These are phyloP conservation scores for Kwoniella shivajii DNA, from an alignment of 1,284 basidiomycete species.

Conservation along the genomic window DNA sequence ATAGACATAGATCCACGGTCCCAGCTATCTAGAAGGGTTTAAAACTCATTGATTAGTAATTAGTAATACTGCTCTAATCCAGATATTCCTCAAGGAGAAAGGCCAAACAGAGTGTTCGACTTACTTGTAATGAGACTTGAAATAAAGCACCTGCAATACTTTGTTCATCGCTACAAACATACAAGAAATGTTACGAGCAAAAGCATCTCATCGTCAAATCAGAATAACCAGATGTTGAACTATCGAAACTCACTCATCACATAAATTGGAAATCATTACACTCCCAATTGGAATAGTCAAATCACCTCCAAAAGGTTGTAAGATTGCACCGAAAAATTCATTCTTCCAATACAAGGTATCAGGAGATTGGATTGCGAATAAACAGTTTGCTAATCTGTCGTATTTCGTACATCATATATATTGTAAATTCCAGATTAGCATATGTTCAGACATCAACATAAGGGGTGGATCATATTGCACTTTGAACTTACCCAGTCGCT, in stretches of 20 bases:
- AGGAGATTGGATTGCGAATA: slow-evolving; percentile 1
- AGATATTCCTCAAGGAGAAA: no score
- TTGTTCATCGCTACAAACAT: slow-evolving; percentile 28
- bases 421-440: slow-evolving; percentile 28
- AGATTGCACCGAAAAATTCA: slow-evolving; percentile 36
- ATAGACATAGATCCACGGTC: slow-evolving; percentile 32
- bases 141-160: slow-evolving; percentile 37
- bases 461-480: no score
- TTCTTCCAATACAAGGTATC: slow-evolving; percentile 28
- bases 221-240: not conserved
- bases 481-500: slow-evolving; percentile 21
- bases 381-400: slow-evolving; percentile 39
- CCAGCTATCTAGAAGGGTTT: slow-evolving; percentile 11
- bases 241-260: slow-evolving; percentile 21
- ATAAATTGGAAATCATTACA: slow-evolving; percentile 41
- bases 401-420: slow-evolving; percentile 16
- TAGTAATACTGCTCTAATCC: not conserved
- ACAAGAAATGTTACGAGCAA: no score
- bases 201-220: no score
- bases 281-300: slow-evolving; percentile 34
- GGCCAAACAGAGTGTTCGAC: not conserved
- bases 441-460: no score
- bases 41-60: not conserved
- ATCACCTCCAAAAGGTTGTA: slow-evolving; percentile 19
- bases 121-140: slow-evolving; percentile 28